These are phyloP conservation scores for Aureobasidium vineae DNA, from an alignment of 2,329 filamentous ascomycete species.

Conservation along the genomic window DNA sequence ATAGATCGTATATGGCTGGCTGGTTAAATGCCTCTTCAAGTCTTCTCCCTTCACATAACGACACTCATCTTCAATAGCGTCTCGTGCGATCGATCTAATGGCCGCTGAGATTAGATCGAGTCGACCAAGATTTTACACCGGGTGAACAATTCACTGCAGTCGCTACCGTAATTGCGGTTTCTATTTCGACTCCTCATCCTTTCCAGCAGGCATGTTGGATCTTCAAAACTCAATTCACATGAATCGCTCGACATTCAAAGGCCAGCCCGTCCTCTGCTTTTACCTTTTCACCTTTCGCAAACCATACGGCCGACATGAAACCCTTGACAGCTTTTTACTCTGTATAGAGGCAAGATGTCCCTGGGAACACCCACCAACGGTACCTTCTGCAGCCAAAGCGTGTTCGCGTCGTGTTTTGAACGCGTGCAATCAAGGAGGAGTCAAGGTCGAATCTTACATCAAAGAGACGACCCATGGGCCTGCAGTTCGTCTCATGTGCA, in stretches of 20 bases:
- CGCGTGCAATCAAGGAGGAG: not conserved
- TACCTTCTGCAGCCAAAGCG: not conserved
- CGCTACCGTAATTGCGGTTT: not conserved
- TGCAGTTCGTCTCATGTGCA: conserved; percentile 12
- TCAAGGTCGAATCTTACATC: not conserved
- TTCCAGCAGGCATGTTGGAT: not conserved
- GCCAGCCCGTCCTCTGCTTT: not conserved
- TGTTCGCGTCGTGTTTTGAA: not conserved
- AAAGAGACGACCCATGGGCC: not conserved
- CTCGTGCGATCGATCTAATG: not conserved
- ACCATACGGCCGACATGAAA: not conserved
- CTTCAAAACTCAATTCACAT: not conserved
- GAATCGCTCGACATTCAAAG: not conserved
- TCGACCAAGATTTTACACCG: not conserved
- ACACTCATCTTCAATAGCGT: not conserved
- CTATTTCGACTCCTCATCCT: not conserved
- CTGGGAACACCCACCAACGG: not conserved
- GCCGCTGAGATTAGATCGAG: not conserved
- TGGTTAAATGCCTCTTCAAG: not conserved
- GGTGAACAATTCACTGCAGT: not conserved
- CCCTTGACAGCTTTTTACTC: not conserved
- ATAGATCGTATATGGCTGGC: not conserved
- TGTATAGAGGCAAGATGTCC: not conserved
- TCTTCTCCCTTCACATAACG: not conserved
- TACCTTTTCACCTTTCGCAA: not conserved